Conservation (phyloP, 2,329 filamentous ascomycete genomes). For the Pseudogymnoascus sp. region DNA sequence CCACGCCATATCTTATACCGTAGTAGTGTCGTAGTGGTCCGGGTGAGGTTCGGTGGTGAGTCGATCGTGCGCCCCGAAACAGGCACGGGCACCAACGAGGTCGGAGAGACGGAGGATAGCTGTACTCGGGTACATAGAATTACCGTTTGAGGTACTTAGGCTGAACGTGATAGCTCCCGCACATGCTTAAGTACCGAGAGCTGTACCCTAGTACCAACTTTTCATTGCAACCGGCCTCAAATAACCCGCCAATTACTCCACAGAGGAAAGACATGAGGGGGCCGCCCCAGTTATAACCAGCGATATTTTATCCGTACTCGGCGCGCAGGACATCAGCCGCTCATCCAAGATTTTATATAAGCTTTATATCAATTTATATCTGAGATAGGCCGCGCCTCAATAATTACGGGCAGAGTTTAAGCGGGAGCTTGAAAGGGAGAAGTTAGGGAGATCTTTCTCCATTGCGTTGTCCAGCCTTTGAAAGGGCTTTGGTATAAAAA, state of each 20-base stretch:
- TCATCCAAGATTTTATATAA: slow-evolving; percentile 1
- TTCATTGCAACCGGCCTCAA: neutral
- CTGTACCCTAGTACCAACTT: slow-evolving; percentile 3
- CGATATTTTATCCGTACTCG: slow-evolving; percentile 8
- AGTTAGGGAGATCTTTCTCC: neutral
- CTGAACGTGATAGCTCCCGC: neutral
- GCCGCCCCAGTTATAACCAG: slow-evolving; percentile 2
- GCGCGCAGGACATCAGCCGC: neutral
- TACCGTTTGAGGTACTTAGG: neutral
- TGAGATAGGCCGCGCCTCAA: neutral
- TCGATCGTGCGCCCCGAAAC: slow-evolving; percentile 4
- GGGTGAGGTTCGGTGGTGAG: slow-evolving; percentile 2
- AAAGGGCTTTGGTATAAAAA: neutral
- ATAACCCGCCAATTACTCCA: slow-evolving; percentile 7
- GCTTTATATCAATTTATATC: slow-evolving; percentile 1
- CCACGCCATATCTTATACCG: slow-evolving; percentile 3
- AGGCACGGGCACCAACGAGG: slow-evolving; percentile 3
- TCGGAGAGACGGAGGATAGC: neutral
- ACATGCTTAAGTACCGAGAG: neutral
- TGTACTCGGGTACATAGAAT: neutral
- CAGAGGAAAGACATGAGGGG: neutral
- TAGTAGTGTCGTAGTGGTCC: neutral
- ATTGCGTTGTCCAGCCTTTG: neutral
- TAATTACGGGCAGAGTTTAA: neutral
- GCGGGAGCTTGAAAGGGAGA: neutral